phyloP scores from a whole-genome alignment of 148 eudicot genomes.

The Nyssa sinensis region DNA sequence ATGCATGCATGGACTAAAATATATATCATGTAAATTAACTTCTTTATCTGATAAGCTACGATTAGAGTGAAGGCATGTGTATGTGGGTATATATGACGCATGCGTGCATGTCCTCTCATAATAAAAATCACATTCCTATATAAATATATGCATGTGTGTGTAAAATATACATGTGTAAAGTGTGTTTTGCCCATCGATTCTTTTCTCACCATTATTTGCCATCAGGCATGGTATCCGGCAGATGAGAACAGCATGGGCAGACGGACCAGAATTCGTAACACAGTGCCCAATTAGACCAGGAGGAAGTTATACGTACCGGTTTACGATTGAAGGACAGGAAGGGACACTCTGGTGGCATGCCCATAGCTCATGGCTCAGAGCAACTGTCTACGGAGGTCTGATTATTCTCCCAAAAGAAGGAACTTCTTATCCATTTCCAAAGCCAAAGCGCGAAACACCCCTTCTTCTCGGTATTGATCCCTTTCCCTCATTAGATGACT shows the following conservation, averaged over 20 bases:
- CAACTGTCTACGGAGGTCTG: constrained; percentile 50
- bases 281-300: constrained; percentile 59
- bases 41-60: too few species aligned
- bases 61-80: too few species aligned
- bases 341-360: constrained; percentile 68
- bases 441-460: constrained; percentile 37
- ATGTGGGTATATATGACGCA: not conserved
- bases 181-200: not conserved
- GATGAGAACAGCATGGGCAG: constrained; percentile 48
- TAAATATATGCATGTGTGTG: not conserved
- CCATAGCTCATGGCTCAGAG: constrained; percentile 56
- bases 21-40: too few species aligned
- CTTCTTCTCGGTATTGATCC: constrained; percentile 34
- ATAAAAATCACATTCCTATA: not conserved
- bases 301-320: constrained; percentile 39
- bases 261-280: constrained; percentile 50
- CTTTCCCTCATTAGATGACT: not conserved
- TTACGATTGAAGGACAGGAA: constrained; percentile 43
- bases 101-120: not conserved
- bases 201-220: not conserved
- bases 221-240: constrained; percentile 51
- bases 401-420: constrained; percentile 46
- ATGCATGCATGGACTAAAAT: not conserved
- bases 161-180: too few species aligned
- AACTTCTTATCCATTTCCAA: constrained; percentile 37